Base-by-base conservation (phyloP, 768 basidiomycete species). In the Rhizopogon salebrosus region DNA sequence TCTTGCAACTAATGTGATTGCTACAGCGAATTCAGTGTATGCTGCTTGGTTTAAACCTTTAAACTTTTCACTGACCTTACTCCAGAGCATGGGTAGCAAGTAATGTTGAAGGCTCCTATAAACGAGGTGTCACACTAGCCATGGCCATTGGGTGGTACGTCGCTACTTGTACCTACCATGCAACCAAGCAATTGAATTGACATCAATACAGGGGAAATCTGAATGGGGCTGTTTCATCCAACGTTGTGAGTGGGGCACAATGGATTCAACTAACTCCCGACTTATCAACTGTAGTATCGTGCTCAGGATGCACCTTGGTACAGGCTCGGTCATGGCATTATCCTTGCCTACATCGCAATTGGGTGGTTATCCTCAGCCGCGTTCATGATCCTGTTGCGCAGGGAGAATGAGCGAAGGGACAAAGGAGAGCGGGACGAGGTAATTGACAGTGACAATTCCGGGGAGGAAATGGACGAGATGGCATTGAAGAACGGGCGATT, bases 21-120 rank as follows among this genome's bases (percentile, higher is more conserved):
- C 18, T 48, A 23, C 48, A 77, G 76, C 76, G 27, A 78, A 77
- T 57, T 78, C 79, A 20, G 77, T 81, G 80, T 81, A 61, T 65
- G 75, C 63, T 3, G 26, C 23, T 63, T 59, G 56, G 9, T 34
- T 46, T 23, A 16, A 16, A n/a, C n/a, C 16, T 16, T 34, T 34
- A 13, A 3, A 16, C 22, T 22, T 46, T 20, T 34, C 5, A 34
- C 45, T 46, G 20, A 46, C 22, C 20, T 14, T 46, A 34, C 4
- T 16, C 22, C 31, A 46, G 36, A 48, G 49, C 49, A 48, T 90
- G 86, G 86, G 78, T 86, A 16, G 82, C 83, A 16, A 77, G 83
- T 49, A 89, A 87, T 54, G 75, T 83, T 37, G 88, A 89, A 62
- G 86, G 88, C 0, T 75, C 83, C 3, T 89, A 87, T 63, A 89